These are phyloP conservation scores for Lentinula edodes DNA, from an alignment of 768 basidiomycete genomes.

Conservation along the genomic window DNA sequence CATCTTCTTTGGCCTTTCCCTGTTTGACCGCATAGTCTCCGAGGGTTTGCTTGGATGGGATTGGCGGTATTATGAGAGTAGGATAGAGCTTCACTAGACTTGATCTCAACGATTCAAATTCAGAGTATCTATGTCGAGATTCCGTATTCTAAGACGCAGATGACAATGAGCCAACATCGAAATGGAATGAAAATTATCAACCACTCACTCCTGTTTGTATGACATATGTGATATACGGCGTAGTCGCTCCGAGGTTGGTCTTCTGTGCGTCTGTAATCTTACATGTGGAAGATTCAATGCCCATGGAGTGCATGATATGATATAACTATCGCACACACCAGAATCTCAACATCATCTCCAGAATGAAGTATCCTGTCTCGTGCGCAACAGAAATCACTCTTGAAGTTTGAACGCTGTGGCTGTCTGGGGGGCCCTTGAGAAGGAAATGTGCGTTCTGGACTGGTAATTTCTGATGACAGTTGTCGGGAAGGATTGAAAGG, in stretches of 20 bases:
- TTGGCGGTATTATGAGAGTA: conserved; percentile 94
- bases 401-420: conserved; percentile 42
- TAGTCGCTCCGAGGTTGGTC: conserved; percentile 81
- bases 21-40: conserved; percentile 98
- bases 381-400: conserved; percentile 74
- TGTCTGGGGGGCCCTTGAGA: conserved; percentile 53
- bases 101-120: conserved; percentile 89
- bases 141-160: conserved; percentile 55
- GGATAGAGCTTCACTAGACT: conserved; percentile 87
- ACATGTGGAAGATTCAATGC: not conserved
- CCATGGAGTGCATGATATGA: not conserved
- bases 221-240: conserved; percentile 92
- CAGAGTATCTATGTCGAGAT: conserved; percentile 89
- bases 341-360: conserved; percentile 76
- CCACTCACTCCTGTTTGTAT: conserved; percentile 76
- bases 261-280: conserved; percentile 96
- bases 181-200: conserved; percentile 2
- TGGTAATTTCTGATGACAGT: conserved; percentile 42
- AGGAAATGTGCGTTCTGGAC: conserved; percentile 36
- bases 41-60: conserved; percentile 93
- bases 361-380: conserved; percentile 76
- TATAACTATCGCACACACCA: conserved; percentile 38
- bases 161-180: not conserved
- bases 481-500: conserved; percentile 35
- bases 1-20: conserved; percentile 94